Evolutionary conservation across 768 basidiomycete species (phyloP), one percentile per base, ranked within the genome.

Genomic region (Chalciporus pseudorubinellus): DNA sequence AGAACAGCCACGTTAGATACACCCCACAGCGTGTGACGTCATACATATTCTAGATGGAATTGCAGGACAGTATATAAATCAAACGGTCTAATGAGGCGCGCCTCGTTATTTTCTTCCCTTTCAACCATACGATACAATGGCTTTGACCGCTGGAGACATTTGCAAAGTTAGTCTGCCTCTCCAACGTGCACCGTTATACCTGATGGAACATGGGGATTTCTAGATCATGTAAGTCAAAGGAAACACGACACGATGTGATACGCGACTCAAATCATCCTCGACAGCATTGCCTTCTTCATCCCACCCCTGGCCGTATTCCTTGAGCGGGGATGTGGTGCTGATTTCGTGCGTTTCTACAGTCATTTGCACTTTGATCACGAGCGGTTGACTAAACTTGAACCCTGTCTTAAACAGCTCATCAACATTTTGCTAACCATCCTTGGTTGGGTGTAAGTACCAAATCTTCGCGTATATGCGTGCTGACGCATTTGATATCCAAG

Each of bases 261-360:
- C 39, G n/a, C 34, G 48, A 21, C 56, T 68, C 53, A 68, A 26
- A 22, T 1, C 13, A 43, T 44, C 50, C 29, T 16, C 48, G 41
- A 43, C 58, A 87, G 82, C 53, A 60, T 83, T 48, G 89, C 89
- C 52, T 76, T 92, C 70, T 59, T 91, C 65, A 60, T 92, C 13
- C 90, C 92, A 10, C 93, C 93, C 52, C 65, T 95, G 3, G 92
- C 86, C 50, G 93, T 95, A 21, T 92, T 93, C 73, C 72, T 95
- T 21, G 92, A 95, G 73, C 79, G 89, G 47, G 93, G 93, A 21
- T 94, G 91, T 65, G 73, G 75, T 31, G 82, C 79, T 19, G 91
- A 94, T 67, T 70, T 95, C 39, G 83, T 88, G 61, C 46, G 84
- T 79, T 36, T 46, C 52, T 12, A 24, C 12, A 13, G 39, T 45